Percentiles rank a stretch among this genome's conserved stretches.
Conservation (phyloP, 495 filamentous ascomycete species). For the Aspergillus steynii region DNA sequence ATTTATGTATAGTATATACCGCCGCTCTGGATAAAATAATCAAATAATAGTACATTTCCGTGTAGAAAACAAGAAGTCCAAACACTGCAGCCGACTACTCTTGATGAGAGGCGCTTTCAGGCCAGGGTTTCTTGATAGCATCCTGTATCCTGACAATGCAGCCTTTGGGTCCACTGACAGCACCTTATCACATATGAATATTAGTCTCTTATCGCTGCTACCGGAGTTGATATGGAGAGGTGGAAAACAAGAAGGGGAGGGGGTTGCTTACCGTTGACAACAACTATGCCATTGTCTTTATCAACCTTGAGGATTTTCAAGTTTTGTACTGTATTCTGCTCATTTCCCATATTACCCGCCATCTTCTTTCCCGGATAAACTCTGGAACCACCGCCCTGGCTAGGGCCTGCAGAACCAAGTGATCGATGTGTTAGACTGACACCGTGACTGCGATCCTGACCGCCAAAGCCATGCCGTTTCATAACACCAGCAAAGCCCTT, state of each 20-base stretch:
- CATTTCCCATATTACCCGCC: conserved; percentile 90
- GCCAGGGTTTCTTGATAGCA: conserved; percentile 88
- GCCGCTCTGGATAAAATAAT: conserved; percentile 43
- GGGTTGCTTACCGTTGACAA: conserved; percentile 68
- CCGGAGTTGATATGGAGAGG: background rate
- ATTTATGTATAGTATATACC: conserved; percentile 51
- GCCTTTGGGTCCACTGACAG: conserved; percentile 81
- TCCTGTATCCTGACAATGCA: conserved; percentile 83
- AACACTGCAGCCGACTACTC: conserved; percentile 39
- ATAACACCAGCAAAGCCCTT: conserved; percentile 96
- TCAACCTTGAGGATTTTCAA: conserved; percentile 86
- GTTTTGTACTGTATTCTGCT: conserved; percentile 85
- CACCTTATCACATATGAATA: conserved; percentile 46
- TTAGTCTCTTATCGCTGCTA: conserved; percentile 10
- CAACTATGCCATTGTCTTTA: conserved; percentile 77
- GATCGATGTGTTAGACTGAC: conserved; percentile 88
- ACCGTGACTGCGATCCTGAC: conserved; percentile 92
- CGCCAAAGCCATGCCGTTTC: conserved; percentile 87
- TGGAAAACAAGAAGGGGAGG: background rate
- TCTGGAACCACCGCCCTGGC: conserved; percentile 87
- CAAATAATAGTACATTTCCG: conserved; percentile 45
- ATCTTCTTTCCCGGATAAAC: conserved; percentile 96
- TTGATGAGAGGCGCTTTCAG: conserved; percentile 49
- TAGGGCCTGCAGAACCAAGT: conserved; percentile 82
- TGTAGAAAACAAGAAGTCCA: conserved; percentile 15